A percentile compares a stretch with the other conserved stretches of the same genome.
Conservation (phyloP, 495 filamentous ascomycete species). For the Penicillium arizonense region DNA sequence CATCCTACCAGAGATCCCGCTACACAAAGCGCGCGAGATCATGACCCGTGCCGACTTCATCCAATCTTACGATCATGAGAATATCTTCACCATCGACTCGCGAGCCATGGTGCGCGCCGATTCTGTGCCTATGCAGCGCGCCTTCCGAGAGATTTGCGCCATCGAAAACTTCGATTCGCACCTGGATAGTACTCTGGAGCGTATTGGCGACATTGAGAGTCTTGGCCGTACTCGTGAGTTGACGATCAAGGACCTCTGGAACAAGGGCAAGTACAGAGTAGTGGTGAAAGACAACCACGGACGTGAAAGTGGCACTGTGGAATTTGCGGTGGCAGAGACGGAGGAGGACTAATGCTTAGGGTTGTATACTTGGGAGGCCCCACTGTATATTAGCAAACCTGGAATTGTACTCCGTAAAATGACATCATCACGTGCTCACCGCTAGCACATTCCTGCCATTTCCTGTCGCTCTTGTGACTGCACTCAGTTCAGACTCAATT, state of each 20-base stretch:
- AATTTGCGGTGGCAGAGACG: slow-evolving; percentile 41
- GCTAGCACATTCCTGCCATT: slow-evolving; percentile 17
- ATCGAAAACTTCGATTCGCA: slow-evolving; percentile 74
- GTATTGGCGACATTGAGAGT: slow-evolving; percentile 88
- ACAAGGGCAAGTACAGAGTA: slow-evolving; percentile 78
- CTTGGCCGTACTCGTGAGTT: slow-evolving; percentile 88
- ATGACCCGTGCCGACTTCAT: slow-evolving; percentile 98
- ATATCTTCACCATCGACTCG: slow-evolving; percentile 92
- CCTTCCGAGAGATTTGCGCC: slow-evolving; percentile 78
- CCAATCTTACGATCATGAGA: slow-evolving; percentile 85
- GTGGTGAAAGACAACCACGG: slow-evolving; percentile 53
- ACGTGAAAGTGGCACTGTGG: slow-evolving; percentile 40
- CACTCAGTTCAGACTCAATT: neutral
- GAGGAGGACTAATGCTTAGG: slow-evolving; percentile 19
- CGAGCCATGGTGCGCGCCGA: slow-evolving; percentile 87
- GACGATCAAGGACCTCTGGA: slow-evolving; percentile 79
- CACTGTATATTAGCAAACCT: slow-evolving; percentile 6
- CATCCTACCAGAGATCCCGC: slow-evolving; percentile 73
- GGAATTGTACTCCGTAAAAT: slow-evolving; percentile 16
- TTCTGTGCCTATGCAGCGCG: slow-evolving; percentile 92
- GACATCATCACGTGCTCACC: slow-evolving; percentile 41
- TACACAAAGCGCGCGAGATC: slow-evolving; percentile 82
- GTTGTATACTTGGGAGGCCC: neutral
- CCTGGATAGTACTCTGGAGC: slow-evolving; percentile 75
- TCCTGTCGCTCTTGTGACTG: neutral